Evolutionary conservation across 495 filamentous ascomycete species (phyloP), one percentile per base, ranked within the genome.

Genomic region (Sordaria brevicollis): DNA sequence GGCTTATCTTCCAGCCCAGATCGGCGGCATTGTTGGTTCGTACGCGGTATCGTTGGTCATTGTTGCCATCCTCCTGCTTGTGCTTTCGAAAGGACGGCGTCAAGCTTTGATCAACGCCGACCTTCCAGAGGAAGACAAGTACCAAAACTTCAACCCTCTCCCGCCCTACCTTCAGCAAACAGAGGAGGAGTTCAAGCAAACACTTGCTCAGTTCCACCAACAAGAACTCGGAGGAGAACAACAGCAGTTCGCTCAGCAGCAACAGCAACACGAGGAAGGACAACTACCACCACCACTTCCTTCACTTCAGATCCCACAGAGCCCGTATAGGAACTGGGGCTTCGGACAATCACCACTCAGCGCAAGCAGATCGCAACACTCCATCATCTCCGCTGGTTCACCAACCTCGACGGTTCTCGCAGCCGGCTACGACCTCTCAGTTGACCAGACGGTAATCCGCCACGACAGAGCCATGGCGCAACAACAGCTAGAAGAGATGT

Each of bases 401-500:
- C 81, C 83, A 13, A 76, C 78, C 67, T 83, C 83, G 6, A 83
- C 82, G 29, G 78, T 81, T 66, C 78, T 82, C 65, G 78, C 76
- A 33, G 66, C 73, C 10, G 81, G 81, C 11, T 69, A 81, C 43
- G 80, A 83, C 54, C 77, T 80, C 35, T 76, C 79, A 35, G 89
- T 97, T 68, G 93, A 97, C 78, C 87, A 89, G 67, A 86, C 86
- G 54, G 86, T 96, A 35, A 85, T 97, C 34, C 86, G 89, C 38
- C 83, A 84, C 70, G 92, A 97, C 80, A 87, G 86, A 71, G 86
- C 84, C 71, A 86, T 88, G 78, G 87, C 90, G 76, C 89, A 94
- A 76, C 83, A 87, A 70, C 89, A 96, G 76, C 89, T 97, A 81
- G 93, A 95, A 76, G 89, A 92, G 78, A 88, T 97, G 74, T 97